Evolutionary conservation across 2,329 filamentous ascomycete genomes (phyloP).

Genomic region (Scorias spongiosa): DNA sequence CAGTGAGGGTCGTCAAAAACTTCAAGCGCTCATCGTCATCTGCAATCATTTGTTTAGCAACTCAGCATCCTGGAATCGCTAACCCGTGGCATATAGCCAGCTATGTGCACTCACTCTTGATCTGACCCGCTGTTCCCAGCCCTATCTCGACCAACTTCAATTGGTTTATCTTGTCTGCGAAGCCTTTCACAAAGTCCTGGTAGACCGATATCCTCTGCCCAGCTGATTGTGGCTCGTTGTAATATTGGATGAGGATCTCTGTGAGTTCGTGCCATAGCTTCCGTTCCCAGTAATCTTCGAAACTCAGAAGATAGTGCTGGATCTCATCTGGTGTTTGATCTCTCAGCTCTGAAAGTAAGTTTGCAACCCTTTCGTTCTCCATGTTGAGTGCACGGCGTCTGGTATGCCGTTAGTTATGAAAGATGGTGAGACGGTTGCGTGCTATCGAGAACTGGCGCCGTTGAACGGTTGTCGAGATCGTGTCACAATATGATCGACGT

Average conservation of each 20-base stretch:
- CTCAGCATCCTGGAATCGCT: conserved; percentile 11
- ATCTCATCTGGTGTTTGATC: conserved; percentile 76
- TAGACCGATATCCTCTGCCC: conserved; percentile 79
- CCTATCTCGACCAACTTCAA: conserved; percentile 89
- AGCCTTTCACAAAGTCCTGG: conserved; percentile 87
- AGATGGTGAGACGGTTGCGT: no score
- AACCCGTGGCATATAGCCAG: no score
- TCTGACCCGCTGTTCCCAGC: conserved; percentile 73
- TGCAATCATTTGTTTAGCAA: conserved; percentile 24
- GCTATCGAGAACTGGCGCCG: no score
- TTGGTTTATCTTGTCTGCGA: conserved; percentile 98
- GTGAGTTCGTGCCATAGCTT: conserved; percentile 99
- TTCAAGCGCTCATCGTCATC: conserved; percentile 73
- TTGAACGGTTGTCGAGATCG: no score
- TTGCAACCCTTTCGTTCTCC: conserved; percentile 76
- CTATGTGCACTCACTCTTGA: conserved; percentile 42
- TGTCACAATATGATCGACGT: no score
- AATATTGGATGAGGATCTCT: conserved; percentile 74
- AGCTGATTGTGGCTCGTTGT: conserved; percentile 65
- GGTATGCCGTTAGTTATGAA: no score
- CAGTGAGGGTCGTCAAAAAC: conserved; percentile 70
- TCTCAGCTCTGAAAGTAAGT: conserved; percentile 83
- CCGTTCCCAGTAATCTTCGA: conserved; percentile 95
- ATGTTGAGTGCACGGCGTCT: conserved; percentile 31
- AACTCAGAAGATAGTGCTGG: conserved; percentile 73